A percentile compares a stretch with the other conserved stretches of the same genome.
phyloP scores from a whole-genome alignment of 495 filamentous ascomycete species.

The Bacidia rubella region DNA sequence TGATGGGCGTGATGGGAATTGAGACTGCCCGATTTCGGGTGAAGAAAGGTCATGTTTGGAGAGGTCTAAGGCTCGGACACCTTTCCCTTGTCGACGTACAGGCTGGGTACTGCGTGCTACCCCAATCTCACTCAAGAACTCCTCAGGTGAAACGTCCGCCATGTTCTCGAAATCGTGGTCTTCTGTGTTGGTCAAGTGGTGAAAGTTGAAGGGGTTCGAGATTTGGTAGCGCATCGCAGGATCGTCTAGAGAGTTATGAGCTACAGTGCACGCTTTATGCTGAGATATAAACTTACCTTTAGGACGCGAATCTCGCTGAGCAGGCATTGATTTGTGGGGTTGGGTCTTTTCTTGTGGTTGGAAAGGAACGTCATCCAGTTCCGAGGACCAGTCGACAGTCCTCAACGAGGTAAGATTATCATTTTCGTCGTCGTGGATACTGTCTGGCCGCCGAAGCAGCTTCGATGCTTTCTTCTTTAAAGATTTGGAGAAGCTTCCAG shows the following conservation, averaged over 20 bases:
- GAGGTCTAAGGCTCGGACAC: constrained; percentile 50
- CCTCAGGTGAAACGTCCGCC: constrained; percentile 40
- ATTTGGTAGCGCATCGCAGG: constrained; percentile 36
- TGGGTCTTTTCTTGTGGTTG: constrained; percentile 7
- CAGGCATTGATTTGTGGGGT: constrained; percentile 20
- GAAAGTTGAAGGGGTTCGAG: constrained; percentile 78
- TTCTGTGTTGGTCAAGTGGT: constrained; percentile 69
- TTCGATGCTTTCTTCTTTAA: constrained; percentile 36
- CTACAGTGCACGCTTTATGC: not conserved
- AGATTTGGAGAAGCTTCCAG: constrained; percentile 30
- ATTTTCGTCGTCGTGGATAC: constrained; percentile 19
- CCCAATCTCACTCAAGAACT: constrained; percentile 36
- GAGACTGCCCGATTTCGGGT: constrained; percentile 33
- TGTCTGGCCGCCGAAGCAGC: constrained; percentile 39
- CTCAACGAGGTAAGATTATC: constrained; percentile 35
- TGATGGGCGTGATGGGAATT: too few relatives aligned
- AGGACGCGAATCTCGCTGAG: not conserved
- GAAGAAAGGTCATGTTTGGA: constrained; percentile 50
- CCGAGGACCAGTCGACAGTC: constrained; percentile 26
- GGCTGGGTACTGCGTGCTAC: not conserved
- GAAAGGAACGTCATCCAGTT: constrained; percentile 23
- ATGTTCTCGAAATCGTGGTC: constrained; percentile 48
- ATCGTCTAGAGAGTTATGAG: not conserved
- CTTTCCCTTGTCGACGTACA: too few relatives aligned
- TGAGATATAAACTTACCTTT: not conserved